Base-by-base conservation (phyloP, 169 alveolate genomes). In the Cyclospora cayetanensis region DNA sequence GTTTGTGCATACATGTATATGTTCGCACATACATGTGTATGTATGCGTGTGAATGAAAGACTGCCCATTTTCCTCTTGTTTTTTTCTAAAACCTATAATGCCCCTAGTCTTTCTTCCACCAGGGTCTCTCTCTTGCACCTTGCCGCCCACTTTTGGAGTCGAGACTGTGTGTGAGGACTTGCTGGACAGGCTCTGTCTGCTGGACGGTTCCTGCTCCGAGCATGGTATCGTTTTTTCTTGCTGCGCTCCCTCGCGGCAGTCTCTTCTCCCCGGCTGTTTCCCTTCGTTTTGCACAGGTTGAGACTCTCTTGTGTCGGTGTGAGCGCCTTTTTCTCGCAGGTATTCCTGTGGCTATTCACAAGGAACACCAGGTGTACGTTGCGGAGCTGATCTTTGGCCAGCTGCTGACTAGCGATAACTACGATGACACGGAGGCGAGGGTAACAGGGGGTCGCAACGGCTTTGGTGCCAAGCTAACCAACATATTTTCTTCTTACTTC, bases 361-460 rank as follows among this genome's bases (percentile, higher is more conserved):
- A 98, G 94, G 99, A 98, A 88, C 98, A 98, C 91, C 96, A 98
- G 65, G 97, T 98, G 68, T 99, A 98, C 94, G 99, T 99, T 0
- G 99, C 99, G 46, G 99, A 99, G 95, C 94, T 99, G 94, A 98
- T 99, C 77, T 99, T 99, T 94, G 99, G 79, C 97, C 99, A 99
- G 92, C 95, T 99, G 85, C 96, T 99, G 91, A 99, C 99, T 20
- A 97, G 99, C 22, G 99, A 98, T 93, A 99, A 99, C 95, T 99
- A 98, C 95, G 99, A 99, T 92, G 99, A 99, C 96, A 94, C 96
- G 52, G 99, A 98, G 92, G 98, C 98, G 90, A 97, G 99, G 89
- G 99, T 98, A 20, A 98, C 99, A 0, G 99, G 99, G 4, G 99
- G 99, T 12, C 95, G 99, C 90, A 99, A 99, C 95, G 99, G 99